Percentiles rank a stretch among this genome's conserved stretches.
Evolutionary conservation across 805 yeast species (phyloP).

Genomic region (Yarrowia sp.): DNA sequence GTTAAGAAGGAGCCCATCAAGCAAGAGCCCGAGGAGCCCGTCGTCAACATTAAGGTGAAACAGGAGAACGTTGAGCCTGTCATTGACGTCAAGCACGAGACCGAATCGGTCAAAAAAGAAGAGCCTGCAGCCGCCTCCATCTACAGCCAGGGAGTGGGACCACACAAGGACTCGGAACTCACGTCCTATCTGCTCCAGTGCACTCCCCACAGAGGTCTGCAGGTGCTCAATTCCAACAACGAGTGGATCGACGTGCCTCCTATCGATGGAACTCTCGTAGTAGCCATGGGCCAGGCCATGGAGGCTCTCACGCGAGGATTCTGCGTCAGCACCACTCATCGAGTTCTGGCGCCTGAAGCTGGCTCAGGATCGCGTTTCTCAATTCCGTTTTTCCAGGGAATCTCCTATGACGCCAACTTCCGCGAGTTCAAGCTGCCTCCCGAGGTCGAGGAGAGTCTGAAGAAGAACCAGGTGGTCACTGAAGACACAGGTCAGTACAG

Average conservation of each 20-base stretch:
- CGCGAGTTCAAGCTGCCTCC: conserved; percentile 4
- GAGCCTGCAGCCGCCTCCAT: not conserved
- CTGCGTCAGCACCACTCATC: conserved; percentile 18
- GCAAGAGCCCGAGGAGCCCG: not conserved
- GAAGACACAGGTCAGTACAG: conserved; percentile 4
- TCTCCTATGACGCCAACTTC: conserved; percentile 15
- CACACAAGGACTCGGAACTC: conserved; percentile 24
- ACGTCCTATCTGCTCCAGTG: conserved; percentile 10
- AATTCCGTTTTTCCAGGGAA: conserved; percentile 23
- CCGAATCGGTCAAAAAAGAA: not conserved
- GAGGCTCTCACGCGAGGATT: conserved; percentile 20
- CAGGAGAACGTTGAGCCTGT: not conserved
- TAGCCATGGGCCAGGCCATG: conserved; percentile 25
- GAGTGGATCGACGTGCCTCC: conserved; percentile 26
- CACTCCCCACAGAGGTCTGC: conserved; percentile 6
- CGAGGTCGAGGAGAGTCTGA: not conserved
- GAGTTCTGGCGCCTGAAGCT: conserved; percentile 14
- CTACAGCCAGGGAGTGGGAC: conserved; percentile 21
- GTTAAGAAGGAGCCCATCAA: not conserved
- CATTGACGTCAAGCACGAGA: not conserved
- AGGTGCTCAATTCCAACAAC: conserved; percentile 9
- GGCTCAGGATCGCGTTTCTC: conserved; percentile 14
- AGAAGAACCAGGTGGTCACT: not conserved
- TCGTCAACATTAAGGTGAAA: not conserved
- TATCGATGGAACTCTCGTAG: conserved; percentile 6